Evolutionary conservation across 208 protist genomes (phyloP), one percentile per base, ranked within the genome.

Genomic region (Crithidia brevicula): DNA sequence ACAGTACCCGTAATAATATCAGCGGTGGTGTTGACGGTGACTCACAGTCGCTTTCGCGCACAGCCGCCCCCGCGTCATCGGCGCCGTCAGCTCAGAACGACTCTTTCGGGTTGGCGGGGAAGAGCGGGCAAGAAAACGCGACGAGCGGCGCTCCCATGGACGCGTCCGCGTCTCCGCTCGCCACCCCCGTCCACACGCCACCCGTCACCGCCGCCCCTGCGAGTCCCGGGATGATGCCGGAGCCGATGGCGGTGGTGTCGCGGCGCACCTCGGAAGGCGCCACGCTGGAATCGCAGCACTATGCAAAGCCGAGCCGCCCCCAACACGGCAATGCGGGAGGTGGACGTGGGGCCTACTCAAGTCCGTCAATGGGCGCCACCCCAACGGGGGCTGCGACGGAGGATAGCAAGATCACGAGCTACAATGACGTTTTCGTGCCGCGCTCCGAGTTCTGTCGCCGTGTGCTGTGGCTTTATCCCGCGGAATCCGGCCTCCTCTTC

Each of bases 401-500:
- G 16, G 64, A 60, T 10, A 56, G 59, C 8, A 45, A 70, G 13
- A 72, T 82, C 40, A 60, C 65, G 59, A 71, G 73, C 38, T 82
- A 89, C 71, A 86, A 72, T 58, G 86, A 96, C 62, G 72, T 96
- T 16, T 92, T 96, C 58, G 76, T 96, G 4, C 91, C 91, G 0
- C 78, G 86, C 16, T 75, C 79, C 16, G 91, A 96, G 77, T 93
- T 94, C 50, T 90, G 86, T 38, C 81, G 80, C 34, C 84, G 88
- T 23, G 82, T 93, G 9, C 65, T 92, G 59, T 91, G 76, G 78
- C 65, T 92, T 2, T 79, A 90, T 62, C 78, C 79, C 11, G 88
- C 91, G 13, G 84, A 93, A 49, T 84, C 80, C 8, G 85, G 83
- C 36, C 65, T 81, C 25, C 77, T 94, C 31, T 89, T 85, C 57